phyloP scores from a whole-genome alignment of 1,284 basidiomycete genomes.

The Ceratobasidium sp. region DNA sequence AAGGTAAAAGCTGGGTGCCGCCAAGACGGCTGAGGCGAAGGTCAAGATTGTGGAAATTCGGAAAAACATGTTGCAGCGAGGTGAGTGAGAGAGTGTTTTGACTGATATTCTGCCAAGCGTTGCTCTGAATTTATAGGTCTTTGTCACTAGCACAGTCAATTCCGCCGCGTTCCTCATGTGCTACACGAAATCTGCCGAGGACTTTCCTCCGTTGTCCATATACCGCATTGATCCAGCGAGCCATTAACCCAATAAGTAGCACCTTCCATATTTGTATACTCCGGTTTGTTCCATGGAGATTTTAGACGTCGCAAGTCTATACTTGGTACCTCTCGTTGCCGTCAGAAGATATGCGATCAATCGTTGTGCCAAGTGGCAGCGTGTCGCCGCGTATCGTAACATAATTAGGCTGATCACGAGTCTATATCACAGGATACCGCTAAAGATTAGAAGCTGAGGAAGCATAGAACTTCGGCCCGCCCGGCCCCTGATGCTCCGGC shows the following conservation, averaged over 20 bases:
- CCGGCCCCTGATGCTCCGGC: slow-evolving; percentile 9
- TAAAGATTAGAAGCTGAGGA: slow-evolving; percentile 9
- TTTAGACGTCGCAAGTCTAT: not conserved
- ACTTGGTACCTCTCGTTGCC: not conserved
- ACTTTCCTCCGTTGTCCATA: not conserved
- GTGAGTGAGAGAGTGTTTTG: not conserved
- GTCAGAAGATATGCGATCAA: not conserved
- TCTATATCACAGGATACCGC: not conserved
- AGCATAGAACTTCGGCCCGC: slow-evolving; percentile 6
- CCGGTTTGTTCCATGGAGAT: slow-evolving; percentile 6
- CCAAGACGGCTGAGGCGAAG: slow-evolving; percentile 12
- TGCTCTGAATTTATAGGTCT: not conserved
- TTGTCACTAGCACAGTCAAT: not conserved
- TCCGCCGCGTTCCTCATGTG: not conserved
- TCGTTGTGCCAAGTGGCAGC: not conserved
- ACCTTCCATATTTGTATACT: not conserved
- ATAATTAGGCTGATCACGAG: slow-evolving; percentile 18
- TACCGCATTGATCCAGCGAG: not conserved
- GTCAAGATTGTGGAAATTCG: slow-evolving; percentile 4
- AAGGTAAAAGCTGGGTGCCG: slow-evolving; percentile 59
- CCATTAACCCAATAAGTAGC: not conserved
- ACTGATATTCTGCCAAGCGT: not conserved
- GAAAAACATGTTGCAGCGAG: slow-evolving; percentile 25
- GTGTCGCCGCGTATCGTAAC: not conserved
- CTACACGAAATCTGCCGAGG: not conserved